These are phyloP conservation scores for Phytophthora sansomeana DNA, from an alignment of 352 stramenopile species.

Conservation along the genomic window DNA sequence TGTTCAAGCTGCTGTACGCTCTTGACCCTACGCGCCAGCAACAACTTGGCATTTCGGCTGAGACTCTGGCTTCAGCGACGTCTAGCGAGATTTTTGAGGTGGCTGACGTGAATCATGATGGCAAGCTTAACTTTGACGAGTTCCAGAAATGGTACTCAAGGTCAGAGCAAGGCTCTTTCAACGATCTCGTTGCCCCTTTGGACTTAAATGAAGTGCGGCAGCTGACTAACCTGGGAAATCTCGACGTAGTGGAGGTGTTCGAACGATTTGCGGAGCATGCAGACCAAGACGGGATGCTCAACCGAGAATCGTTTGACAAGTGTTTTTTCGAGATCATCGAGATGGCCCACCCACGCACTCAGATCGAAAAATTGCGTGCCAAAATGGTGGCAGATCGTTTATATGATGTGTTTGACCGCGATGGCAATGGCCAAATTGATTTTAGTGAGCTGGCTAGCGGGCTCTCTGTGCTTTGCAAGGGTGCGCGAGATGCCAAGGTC, in stretches of 20 bases:
- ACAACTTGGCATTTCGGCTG: conserved; percentile 65
- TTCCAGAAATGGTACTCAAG: conserved; percentile 88
- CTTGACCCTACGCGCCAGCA: conserved; percentile 67
- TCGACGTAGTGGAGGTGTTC: conserved; percentile 90
- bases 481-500: conserved; percentile 81
- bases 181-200: conserved; percentile 73
- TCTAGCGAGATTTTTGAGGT: conserved; percentile 86
- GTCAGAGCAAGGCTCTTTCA: conserved; percentile 72
- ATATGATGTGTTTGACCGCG: conserved; percentile 84
- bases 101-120: conserved; percentile 87
- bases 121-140: conserved; percentile 85
- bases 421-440: conserved; percentile 83
- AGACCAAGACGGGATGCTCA: conserved; percentile 64
- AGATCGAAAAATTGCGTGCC: conserved; percentile 67
- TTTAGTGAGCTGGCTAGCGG: conserved; percentile 89
- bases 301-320: conserved; percentile 72
- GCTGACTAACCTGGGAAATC: conserved; percentile 82
- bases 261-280: conserved; percentile 82
- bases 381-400: conserved; percentile 80
- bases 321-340: conserved; percentile 82
- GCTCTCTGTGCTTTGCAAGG: conserved; percentile 87
- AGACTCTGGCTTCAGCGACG: conserved; percentile 73
- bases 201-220: conserved; percentile 85
- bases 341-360: conserved; percentile 67
- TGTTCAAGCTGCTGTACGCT: conserved; percentile 85